Evolutionary conservation across 2,329 filamentous ascomycete species (phyloP).

Genomic region (Microsporum canis): DNA sequence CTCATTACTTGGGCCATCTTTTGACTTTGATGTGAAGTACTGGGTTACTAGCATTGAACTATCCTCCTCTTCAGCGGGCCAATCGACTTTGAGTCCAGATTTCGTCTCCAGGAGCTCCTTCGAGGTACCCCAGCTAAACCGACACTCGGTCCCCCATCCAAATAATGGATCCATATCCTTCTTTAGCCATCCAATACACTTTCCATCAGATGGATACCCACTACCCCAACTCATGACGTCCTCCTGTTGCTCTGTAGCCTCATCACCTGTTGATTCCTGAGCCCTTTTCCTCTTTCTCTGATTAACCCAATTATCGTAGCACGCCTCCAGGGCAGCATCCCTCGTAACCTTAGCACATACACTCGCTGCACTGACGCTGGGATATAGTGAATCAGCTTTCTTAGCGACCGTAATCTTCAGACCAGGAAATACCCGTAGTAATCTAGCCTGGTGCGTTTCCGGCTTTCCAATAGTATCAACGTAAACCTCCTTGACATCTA

Average conservation of each 20-base stretch:
- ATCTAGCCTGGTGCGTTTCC: conserved; percentile 67
- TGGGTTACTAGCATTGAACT: conserved; percentile 58
- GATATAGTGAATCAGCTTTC: conserved; percentile 87
- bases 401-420: conserved; percentile 65
- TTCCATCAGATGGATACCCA: conserved; percentile 80
- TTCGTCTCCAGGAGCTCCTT: conserved; percentile 86
- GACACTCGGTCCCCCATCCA: conserved; percentile 85
- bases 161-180: conserved; percentile 84
- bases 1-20: conserved; percentile 51
- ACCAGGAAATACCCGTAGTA: conserved; percentile 74
- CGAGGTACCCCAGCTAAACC: conserved; percentile 91
- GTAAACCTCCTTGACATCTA: conserved; percentile 80
- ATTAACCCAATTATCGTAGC: conserved; percentile 49
- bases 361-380: conserved; percentile 83
- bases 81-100: conserved; percentile 62
- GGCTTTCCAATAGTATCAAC: conserved; percentile 90
- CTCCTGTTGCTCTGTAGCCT: conserved; percentile 17
- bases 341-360: conserved; percentile 94
- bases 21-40: conserved; percentile 48
- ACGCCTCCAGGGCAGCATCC: conserved; percentile 73
- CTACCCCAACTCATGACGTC: conserved; percentile 61
- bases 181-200: conserved; percentile 71
- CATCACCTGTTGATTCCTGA: conserved; percentile 17
- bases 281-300: conserved; percentile 21
- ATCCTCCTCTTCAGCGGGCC: conserved; percentile 64